phyloP scores from a whole-genome alignment of 2,329 filamentous ascomycete species.

The Xylariaceae sp. region DNA sequence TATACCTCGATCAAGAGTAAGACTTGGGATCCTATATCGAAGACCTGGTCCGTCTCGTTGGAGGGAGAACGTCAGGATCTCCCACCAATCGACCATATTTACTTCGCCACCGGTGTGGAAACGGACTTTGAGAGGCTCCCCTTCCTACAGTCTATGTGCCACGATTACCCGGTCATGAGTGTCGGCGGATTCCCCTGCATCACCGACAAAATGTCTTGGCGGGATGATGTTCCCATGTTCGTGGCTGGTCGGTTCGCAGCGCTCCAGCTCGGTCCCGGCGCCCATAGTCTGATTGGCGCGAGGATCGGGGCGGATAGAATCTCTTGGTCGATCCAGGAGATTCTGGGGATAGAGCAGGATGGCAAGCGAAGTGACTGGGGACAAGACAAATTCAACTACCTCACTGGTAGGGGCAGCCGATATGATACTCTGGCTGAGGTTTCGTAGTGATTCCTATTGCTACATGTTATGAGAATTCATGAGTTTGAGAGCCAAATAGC shows the following conservation, averaged over 20 bases:
- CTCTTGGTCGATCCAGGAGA: conserved; percentile 62
- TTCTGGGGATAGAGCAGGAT: conserved; percentile 37
- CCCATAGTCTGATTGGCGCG: conserved; percentile 68
- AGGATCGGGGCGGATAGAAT: conserved; percentile 68
- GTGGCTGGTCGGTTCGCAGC: conserved; percentile 62
- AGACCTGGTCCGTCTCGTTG: conserved; percentile 39
- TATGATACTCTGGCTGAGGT: conserved; percentile 31
- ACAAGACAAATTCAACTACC: conserved; percentile 30
- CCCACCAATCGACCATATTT: conserved; percentile 60
- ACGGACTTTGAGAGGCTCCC: conserved; percentile 57
- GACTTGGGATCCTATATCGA: conserved; percentile 41
- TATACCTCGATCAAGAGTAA: conserved; percentile 51
- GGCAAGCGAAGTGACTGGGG: conserved; percentile 14
- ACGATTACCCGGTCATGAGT: conserved; percentile 54
- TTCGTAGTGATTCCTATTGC: background rate
- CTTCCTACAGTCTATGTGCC: conserved; percentile 54
- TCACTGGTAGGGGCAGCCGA: conserved; percentile 38
- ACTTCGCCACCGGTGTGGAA: conserved; percentile 68
- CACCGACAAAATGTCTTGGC: conserved; percentile 73
- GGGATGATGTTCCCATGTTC: conserved; percentile 65
- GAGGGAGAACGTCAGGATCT: conserved; percentile 42
- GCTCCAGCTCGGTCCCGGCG: conserved; percentile 64
- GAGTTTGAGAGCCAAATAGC: background rate
- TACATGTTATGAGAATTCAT: background rate
- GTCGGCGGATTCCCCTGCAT: conserved; percentile 66